phyloP scores from a whole-genome alignment of 345 rosid species.

The Aethionema arabicum region DNA sequence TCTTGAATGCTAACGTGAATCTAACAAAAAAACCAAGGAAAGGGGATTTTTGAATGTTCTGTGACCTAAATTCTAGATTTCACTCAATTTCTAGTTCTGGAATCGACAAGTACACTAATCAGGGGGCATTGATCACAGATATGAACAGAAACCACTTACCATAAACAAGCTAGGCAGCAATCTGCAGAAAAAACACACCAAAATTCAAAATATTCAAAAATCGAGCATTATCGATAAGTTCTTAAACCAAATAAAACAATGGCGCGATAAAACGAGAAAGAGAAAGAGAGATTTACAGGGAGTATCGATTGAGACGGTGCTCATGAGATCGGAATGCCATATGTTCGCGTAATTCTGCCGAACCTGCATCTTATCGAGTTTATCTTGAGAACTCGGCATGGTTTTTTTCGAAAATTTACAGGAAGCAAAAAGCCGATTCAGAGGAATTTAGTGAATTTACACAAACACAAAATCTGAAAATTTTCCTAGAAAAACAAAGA shows the following conservation, averaged over 20 bases:
- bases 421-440: neutral
- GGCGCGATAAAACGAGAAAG: neutral
- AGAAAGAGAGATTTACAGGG: slow-evolving; percentile 45
- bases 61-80: neutral
- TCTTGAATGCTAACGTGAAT: slow-evolving; percentile 1
- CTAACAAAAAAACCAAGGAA: neutral
- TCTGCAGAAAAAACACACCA: slow-evolving; percentile 45
- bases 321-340: slow-evolving; percentile 86
- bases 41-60: neutral
- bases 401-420: neutral
- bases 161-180: slow-evolving; percentile 71
- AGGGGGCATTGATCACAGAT: slow-evolving; percentile 26
- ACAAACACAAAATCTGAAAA: slow-evolving; percentile 7
- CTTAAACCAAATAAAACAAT: neutral
- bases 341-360: slow-evolving; percentile 83
- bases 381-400: slow-evolving; percentile 55
- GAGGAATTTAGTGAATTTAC: no score
- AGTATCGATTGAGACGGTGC: slow-evolving; percentile 60
- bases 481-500: neutral
- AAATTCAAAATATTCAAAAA: neutral
- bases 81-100: neutral
- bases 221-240: slow-evolving; percentile 2
- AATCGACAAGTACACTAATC: neutral
- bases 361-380: slow-evolving; percentile 81
- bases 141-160: slow-evolving; percentile 52